phyloP scores from a whole-genome alignment of 208 protist genomes.

The Wallacemonas sp. region DNA sequence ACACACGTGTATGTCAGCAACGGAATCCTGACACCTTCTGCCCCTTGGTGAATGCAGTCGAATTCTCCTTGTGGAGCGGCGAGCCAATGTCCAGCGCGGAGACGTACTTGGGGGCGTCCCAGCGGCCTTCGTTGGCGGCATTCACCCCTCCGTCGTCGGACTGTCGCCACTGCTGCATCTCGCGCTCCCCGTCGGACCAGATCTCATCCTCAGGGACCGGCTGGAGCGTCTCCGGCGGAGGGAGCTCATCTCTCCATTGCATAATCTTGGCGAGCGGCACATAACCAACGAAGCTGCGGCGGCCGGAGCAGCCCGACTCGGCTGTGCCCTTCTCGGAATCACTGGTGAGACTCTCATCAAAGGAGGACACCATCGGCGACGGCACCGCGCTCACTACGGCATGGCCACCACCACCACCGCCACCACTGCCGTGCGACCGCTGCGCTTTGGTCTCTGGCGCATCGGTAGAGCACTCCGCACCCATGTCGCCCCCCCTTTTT shows the following conservation, averaged over 20 bases:
- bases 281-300: slow-evolving; percentile 21
- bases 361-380: slow-evolving; percentile 37
- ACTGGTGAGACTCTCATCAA: slow-evolving; percentile 4
- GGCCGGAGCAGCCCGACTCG: slow-evolving; percentile 10
- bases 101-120: slow-evolving; percentile 44
- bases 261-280: slow-evolving; percentile 29
- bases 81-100: slow-evolving; percentile 33
- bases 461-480: slow-evolving; percentile 25
- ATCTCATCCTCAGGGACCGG: slow-evolving; percentile 33
- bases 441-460: slow-evolving; percentile 14
- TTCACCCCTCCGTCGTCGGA: slow-evolving; percentile 26
- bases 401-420: not conserved
- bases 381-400: slow-evolving; percentile 15
- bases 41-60: not conserved
- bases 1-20: slow-evolving; percentile 4
- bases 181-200: slow-evolving; percentile 37
- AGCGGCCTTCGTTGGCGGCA: slow-evolving; percentile 7
- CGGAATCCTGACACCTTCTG: not conserved
- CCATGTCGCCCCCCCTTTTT: slow-evolving; percentile 11
- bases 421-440: slow-evolving; percentile 11
- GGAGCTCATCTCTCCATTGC: slow-evolving; percentile 24
- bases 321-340: not conserved
- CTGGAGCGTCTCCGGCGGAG: slow-evolving; percentile 7
- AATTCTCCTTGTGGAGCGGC: not conserved
- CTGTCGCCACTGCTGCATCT: slow-evolving; percentile 31